Conservation (phyloP, 2,329 filamentous ascomycete genomes). For the Fusarium hostae region DNA sequence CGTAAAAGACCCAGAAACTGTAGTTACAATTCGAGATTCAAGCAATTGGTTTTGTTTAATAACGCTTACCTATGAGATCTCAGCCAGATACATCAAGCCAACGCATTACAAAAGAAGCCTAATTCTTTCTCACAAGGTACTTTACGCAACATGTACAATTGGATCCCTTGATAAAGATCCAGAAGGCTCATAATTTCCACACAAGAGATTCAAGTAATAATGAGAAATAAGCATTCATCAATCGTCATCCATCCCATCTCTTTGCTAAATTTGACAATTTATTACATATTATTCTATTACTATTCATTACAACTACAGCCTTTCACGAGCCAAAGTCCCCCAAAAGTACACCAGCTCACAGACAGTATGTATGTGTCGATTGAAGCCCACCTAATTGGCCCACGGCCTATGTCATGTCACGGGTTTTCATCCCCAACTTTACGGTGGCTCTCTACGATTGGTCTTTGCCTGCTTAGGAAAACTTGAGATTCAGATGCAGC, state of each 20-base stretch:
- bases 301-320: background rate
- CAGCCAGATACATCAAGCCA: background rate
- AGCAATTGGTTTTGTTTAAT: background rate
- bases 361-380: constrained; percentile 15
- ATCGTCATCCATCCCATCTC: background rate
- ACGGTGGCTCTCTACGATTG: constrained; percentile 21
- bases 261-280: background rate
- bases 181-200: background rate
- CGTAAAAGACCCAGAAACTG: background rate
- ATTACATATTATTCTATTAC: background rate
- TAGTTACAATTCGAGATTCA: background rate
- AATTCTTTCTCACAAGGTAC: background rate
- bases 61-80: background rate
- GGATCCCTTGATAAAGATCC: background rate
- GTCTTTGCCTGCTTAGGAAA: constrained; percentile 24
- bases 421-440: constrained; percentile 30
- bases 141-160: background rate
- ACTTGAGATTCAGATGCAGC: constrained; percentile 12
- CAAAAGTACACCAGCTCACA: background rate
- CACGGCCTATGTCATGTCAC: constrained; percentile 36
- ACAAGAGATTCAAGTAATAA: background rate
- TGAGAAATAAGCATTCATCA: background rate
- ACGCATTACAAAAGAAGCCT: no score
- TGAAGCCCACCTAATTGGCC: constrained; percentile 19
- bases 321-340: background rate